Evolutionary conservation across 2,329 filamentous ascomycete species (phyloP), one percentile per base, ranked within the genome.

Genomic region (Alternaria triticina): DNA sequence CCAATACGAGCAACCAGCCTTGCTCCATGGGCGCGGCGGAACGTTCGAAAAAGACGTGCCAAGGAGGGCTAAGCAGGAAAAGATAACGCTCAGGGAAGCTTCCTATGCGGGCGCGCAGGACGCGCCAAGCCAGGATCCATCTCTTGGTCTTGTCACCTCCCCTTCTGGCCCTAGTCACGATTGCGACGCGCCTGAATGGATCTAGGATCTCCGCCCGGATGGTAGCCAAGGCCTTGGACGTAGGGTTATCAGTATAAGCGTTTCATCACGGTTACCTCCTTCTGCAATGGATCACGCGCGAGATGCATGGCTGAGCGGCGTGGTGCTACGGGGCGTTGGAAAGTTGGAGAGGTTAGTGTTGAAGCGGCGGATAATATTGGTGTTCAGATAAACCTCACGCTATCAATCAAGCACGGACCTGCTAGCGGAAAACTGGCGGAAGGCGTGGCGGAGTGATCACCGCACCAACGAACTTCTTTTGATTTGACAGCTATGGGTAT

Each of bases 221-320:
- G 57, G 47, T 57, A 58, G 69, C 69, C 69, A 71, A 71, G 69
- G 61, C 51, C 68, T 70, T 71, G 68, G 68, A 56, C 17, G 8
- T 45, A 50, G 46, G 12, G 57, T 36, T 27, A 22, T 46, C 57
- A 62, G 64, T 68, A 67, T 69, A 69, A 64, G 64, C 54, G 61
- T 62, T 71, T 64, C 45, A 62, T 60, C 57, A 20, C 40, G 49
- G 52, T 57, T 49, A 67, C 40, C 57, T 61, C 50, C 57, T 61
- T 59, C 62, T 62, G 55, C 51, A 62, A 66, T 54, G 28, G 64
- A 62, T 22, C 44, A 64, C 51, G 54, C 51, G 55, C 55, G 50
- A 23, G 45, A 11, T 43, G 50, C 20, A 55, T 61, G 57, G 46
- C 49, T 43, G 46, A 30, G 49, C 20, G 62, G 65, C 63, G 60